A percentile compares a stretch with the other conserved stretches of the same genome.
Evolutionary conservation across 345 rosid genomes (phyloP).

Genomic region (Pistacia atlantica): DNA sequence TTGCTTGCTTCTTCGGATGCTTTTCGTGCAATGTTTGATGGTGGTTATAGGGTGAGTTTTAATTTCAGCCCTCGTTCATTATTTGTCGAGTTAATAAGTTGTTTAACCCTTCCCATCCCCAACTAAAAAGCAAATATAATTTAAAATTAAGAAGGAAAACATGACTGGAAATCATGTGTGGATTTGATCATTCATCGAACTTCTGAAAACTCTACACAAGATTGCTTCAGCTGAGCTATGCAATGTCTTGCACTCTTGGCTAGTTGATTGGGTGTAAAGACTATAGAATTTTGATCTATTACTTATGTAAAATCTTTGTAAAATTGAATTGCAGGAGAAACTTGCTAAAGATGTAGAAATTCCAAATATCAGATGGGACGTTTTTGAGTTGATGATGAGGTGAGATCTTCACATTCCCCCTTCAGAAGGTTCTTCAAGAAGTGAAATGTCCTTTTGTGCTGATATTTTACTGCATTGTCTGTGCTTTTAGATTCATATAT

Average conservation of each 20-base stretch:
- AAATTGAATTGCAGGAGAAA: slow-evolving; percentile 50
- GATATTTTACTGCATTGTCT: slow-evolving; percentile 1
- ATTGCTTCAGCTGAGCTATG: background rate
- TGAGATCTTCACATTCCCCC: slow-evolving; percentile 13
- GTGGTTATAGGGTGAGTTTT: slow-evolving; percentile 66
- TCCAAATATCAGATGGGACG: slow-evolving; percentile 77
- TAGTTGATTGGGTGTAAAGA: background rate
- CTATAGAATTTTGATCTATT: background rate
- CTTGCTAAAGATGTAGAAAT: slow-evolving; percentile 73
- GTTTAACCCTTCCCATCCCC: background rate
- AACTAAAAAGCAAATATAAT: background rate
- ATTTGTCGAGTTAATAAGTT: background rate
- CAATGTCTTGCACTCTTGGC: background rate
- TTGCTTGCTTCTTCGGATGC: slow-evolving; percentile 81
- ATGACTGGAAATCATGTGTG: background rate
- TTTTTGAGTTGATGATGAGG: slow-evolving; percentile 84
- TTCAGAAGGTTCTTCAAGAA: background rate
- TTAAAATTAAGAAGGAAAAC: background rate
- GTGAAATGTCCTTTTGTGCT: background rate
- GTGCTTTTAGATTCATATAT: slow-evolving; percentile 60
- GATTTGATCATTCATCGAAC: background rate
- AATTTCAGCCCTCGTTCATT: background rate
- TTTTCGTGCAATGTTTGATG: slow-evolving; percentile 86
- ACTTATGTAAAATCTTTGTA: background rate
- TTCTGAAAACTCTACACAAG: background rate